These are phyloP conservation scores for Aspergillus kassunensis DNA, from an alignment of 495 filamentous ascomycete species.

Conservation along the genomic window DNA sequence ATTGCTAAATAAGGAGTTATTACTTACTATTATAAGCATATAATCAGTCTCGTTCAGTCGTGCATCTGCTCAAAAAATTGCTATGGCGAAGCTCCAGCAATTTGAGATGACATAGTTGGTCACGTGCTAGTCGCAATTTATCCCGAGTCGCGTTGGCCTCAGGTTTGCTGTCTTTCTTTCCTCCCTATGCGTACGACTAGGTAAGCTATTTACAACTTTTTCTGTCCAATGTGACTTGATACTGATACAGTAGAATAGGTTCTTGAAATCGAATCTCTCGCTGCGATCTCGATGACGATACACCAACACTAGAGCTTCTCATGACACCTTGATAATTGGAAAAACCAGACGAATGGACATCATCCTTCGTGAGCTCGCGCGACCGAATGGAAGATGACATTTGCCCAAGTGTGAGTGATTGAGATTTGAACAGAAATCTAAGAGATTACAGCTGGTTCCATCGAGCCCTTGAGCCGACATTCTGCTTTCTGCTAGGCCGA, in stretches of 20 bases:
- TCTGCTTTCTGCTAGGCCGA: no score
- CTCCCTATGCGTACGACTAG: slow-evolving; percentile 4
- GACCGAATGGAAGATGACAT: slow-evolving; percentile 36
- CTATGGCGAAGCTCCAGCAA: neutral
- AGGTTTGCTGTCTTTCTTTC: neutral
- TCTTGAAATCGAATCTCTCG: neutral
- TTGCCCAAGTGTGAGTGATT: slow-evolving; percentile 31
- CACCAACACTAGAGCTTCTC: slow-evolving; percentile 36
- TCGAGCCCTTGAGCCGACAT: neutral
- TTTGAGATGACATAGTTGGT: slow-evolving; percentile 10
- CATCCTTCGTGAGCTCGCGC: slow-evolving; percentile 27
- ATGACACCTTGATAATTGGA: slow-evolving; percentile 27
- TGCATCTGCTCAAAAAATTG: neutral
- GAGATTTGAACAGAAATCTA: slow-evolving; percentile 50
- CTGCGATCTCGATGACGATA: slow-evolving; percentile 37
- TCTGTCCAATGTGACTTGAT: neutral
- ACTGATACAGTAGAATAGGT: neutral
- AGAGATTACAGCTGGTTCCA: slow-evolving; percentile 21
- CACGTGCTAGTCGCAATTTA: slow-evolving; percentile 12
- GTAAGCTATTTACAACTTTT: neutral
- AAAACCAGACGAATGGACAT: slow-evolving; percentile 25
- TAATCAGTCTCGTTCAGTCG: neutral
- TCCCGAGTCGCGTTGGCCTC: neutral
- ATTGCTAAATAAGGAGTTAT: no score
- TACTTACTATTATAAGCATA: no score